phyloP scores from a whole-genome alignment of 495 filamentous ascomycete genomes.

The Penicillium malachiteum region DNA sequence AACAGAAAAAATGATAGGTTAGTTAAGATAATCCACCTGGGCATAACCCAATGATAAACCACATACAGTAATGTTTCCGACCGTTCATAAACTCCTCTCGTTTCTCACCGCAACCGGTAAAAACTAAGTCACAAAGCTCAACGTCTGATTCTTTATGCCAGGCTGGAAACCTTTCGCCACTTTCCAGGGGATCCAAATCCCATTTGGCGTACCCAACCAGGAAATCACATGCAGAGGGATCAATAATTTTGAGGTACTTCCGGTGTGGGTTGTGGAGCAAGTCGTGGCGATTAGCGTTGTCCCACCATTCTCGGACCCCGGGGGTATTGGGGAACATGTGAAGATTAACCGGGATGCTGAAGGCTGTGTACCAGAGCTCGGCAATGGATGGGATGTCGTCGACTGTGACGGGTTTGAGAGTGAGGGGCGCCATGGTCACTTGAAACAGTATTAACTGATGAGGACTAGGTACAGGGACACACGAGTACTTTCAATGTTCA shows the following conservation, averaged over 20 bases:
- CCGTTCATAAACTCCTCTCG: constrained; percentile 21
- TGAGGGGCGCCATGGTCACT: constrained; percentile 1
- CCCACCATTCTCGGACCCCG: neutral
- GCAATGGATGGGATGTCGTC: neutral
- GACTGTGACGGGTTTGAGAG: neutral
- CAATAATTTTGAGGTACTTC: constrained; percentile 30
- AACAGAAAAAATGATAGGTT: neutral
- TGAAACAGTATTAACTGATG: neutral
- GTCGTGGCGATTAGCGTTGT: constrained; percentile 13
- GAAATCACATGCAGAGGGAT: constrained; percentile 9
- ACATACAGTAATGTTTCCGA: constrained; percentile 25
- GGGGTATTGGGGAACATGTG: constrained; percentile 5
- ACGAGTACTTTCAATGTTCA: too few species aligned
- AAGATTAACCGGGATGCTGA: constrained; percentile 2
- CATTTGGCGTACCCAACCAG: constrained; percentile 30
- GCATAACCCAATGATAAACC: too few species aligned
- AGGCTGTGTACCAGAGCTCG: neutral
- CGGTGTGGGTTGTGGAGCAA: constrained; percentile 23
- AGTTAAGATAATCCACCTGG: neutral
- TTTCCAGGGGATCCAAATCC: constrained; percentile 24
- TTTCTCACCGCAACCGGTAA: constrained; percentile 10
- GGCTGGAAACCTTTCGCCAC: constrained; percentile 24
- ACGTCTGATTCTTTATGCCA: constrained; percentile 23
- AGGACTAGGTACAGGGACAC: too few species aligned
- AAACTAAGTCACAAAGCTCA: constrained; percentile 17